Evolutionary conservation across 805 yeast genomes (phyloP), one percentile per base, ranked within the genome.

Genomic region (Candida pseudoglaebosa): DNA sequence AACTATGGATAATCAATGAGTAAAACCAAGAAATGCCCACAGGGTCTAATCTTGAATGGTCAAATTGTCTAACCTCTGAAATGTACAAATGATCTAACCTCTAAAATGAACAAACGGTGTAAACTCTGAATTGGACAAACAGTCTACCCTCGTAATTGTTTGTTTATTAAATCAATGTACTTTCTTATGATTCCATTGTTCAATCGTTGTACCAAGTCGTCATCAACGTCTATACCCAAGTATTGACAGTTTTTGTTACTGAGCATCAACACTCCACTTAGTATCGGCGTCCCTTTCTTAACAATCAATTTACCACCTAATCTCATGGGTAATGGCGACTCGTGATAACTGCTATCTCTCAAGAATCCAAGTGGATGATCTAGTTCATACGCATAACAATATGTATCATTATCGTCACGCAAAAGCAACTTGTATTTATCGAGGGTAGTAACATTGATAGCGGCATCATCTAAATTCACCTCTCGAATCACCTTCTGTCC

Each of bases 221-320:
- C 43, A 37, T 46, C 57, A n/a, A 39, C 53, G 33, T 54, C 53
- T 1, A 59, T 44, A 1, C 67, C 71, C 38, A 56, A 44, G 40
- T 66, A 66, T 15, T 49, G 48, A 44, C 71, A 67, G 28, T 52
- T 51, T 14, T 43, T 43, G 31, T 53, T 53, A 3, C 55, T 53
- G 19, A 75, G 59, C 34, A 75, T 43, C 7, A 73, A 52, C 13
- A 62, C 64, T 3, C 83, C 82, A 37, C 75, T 67, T 33, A 65
- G 56, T 2, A 81, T 56, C 3, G 57, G 48, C 0, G 86, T 59
- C 0, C 75, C 77, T 31, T 61, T 57, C 13, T 67, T 68, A 2
- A 83, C 63, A 8, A 78, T 49, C n/a, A 82, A 34, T 41, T 76
- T 75, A 0, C 83, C 75, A 0, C 89, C 91, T 34, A 80, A 50